phyloP scores from a whole-genome alignment of 345 rosid species.

The Bruguiera sexangula region DNA sequence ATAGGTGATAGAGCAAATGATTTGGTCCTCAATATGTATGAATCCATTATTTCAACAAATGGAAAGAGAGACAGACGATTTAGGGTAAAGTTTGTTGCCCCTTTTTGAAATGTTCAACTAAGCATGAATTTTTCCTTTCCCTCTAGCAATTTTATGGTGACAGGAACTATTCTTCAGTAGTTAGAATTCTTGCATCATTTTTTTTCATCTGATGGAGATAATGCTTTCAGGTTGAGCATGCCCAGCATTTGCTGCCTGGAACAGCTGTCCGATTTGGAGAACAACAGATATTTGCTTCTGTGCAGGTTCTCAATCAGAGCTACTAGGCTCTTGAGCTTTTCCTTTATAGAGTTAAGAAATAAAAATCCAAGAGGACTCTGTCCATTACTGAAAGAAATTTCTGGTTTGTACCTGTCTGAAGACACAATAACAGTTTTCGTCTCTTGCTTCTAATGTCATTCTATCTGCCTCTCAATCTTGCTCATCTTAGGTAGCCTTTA shows the following conservation, averaged over 20 bases:
- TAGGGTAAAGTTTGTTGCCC: constrained; percentile 52
- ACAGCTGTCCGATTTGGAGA: constrained; percentile 62
- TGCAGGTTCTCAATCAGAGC: constrained; percentile 51
- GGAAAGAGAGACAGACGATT: constrained; percentile 80
- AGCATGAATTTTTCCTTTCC: neutral
- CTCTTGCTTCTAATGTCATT: neutral
- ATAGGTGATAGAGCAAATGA: constrained; percentile 91
- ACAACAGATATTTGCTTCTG: constrained; percentile 67
- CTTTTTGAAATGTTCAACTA: constrained; percentile 4
- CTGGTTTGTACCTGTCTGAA: neutral
- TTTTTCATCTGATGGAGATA: constrained; percentile 16
- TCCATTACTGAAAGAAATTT: neutral
- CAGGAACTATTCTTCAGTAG: neutral
- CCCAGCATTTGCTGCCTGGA: constrained; percentile 76
- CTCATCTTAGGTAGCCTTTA: neutral
- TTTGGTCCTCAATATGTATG: constrained; percentile 60
- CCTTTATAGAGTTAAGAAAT: too few relatives aligned
- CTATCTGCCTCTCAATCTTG: neutral
- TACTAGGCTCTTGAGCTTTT: too few relatives aligned
- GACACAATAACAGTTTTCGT: neutral
- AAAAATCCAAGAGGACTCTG: too few relatives aligned
- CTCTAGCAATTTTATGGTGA: neutral
- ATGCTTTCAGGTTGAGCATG: constrained; percentile 73
- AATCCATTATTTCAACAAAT: constrained; percentile 49
- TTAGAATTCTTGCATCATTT: constrained; percentile 1